Conservation (phyloP, 2,329 filamentous ascomycete genomes). For the Talaromyces sp. region DNA sequence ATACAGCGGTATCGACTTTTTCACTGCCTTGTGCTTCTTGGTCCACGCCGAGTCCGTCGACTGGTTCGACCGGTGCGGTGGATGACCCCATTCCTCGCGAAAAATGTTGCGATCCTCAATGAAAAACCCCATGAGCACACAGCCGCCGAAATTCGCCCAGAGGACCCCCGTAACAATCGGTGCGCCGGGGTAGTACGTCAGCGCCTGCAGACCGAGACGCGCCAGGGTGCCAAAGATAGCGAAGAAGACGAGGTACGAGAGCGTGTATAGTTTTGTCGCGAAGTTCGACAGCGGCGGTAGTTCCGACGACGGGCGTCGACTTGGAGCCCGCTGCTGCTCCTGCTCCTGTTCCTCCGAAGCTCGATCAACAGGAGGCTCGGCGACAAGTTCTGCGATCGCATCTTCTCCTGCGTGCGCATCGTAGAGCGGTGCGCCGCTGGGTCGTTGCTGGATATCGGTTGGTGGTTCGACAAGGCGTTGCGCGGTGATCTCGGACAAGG, state of each 20-base stretch:
- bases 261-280: slow-evolving; percentile 59
- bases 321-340: neutral
- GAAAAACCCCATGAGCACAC: slow-evolving; percentile 79
- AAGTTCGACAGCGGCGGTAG: slow-evolving; percentile 39
- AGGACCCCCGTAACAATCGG: slow-evolving; percentile 68
- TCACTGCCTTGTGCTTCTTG: slow-evolving; percentile 57
- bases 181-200: slow-evolving; percentile 73
- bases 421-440: neutral
- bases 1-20: slow-evolving; percentile 84
- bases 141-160: slow-evolving; percentile 84
- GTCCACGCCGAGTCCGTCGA: slow-evolving; percentile 24
- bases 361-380: slow-evolving; percentile 4
- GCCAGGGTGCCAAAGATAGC: slow-evolving; percentile 78
- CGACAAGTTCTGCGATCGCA: slow-evolving; percentile 8
- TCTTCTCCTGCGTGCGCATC: neutral
- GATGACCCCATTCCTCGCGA: slow-evolving; percentile 55
- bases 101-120: slow-evolving; percentile 73
- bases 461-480: slow-evolving; percentile 1
- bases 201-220: slow-evolving; percentile 69
- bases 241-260: slow-evolving; percentile 81
- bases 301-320: slow-evolving; percentile 3
- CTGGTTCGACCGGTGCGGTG: neutral
- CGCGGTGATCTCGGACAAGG: slow-evolving; percentile 2
- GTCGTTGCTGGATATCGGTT: neutral
- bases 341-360: neutral